phyloP scores from a whole-genome alignment of 148 eudicot species.

The Chenopodium quinoa region DNA sequence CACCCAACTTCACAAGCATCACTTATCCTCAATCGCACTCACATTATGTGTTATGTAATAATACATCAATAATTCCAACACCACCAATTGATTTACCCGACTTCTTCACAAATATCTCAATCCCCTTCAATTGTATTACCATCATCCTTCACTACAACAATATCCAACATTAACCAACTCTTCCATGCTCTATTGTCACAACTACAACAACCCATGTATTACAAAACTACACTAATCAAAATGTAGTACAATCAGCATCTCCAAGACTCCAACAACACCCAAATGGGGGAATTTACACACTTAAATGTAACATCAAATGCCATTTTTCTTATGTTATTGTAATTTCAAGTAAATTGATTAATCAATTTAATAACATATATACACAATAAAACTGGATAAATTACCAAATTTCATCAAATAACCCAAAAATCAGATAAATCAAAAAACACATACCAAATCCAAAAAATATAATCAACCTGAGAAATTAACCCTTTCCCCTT shows the following conservation, averaged over 20 bases:
- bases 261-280: background rate
- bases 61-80: background rate
- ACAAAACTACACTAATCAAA: too few relatives aligned
- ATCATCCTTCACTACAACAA: background rate
- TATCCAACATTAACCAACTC: too few relatives aligned
- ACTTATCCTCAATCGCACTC: background rate
- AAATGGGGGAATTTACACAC: background rate
- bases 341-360: background rate
- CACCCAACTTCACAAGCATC: background rate
- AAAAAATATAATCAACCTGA: conserved; percentile 35
- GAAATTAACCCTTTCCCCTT: conserved; percentile 39
- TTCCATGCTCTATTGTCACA: too few relatives aligned
- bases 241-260: too few relatives aligned
- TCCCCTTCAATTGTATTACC: background rate
- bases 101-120: background rate
- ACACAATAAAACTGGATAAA: background rate
- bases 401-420: background rate
- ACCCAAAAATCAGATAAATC: background rate
- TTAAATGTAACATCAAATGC: background rate
- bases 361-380: too few relatives aligned
- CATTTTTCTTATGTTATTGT: background rate
- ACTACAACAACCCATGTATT: too few relatives aligned
- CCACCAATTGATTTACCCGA: background rate
- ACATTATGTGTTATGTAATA: too few relatives aligned
- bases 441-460: background rate